These are phyloP conservation scores for Knufia fluminis DNA, from an alignment of 2,329 filamentous ascomycete species.

Conservation along the genomic window DNA sequence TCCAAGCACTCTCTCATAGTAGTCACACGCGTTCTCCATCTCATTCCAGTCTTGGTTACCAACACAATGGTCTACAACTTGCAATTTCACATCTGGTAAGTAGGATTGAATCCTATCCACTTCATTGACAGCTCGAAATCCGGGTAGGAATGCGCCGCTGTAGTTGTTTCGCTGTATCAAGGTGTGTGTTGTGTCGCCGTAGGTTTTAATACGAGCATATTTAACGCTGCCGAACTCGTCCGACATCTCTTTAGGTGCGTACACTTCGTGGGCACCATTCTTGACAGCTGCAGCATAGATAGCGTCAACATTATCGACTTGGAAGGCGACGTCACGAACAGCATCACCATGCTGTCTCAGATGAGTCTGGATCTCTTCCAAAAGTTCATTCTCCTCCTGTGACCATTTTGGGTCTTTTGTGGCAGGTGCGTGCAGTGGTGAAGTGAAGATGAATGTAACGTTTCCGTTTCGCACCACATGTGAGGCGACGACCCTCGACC, in stretches of 20 bases:
- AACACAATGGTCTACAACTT: slow-evolving; percentile 88
- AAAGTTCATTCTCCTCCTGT: slow-evolving; percentile 51
- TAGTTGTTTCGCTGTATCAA: slow-evolving; percentile 67
- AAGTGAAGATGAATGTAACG: slow-evolving; percentile 76
- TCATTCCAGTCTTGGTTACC: slow-evolving; percentile 89
- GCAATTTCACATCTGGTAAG: slow-evolving; percentile 58
- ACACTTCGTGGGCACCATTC: slow-evolving; percentile 34
- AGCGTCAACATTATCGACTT: slow-evolving; percentile 77
- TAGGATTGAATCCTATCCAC: slow-evolving; percentile 38
- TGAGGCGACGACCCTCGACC: slow-evolving; percentile 68
- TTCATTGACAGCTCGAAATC: slow-evolving; percentile 51
- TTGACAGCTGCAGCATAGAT: slow-evolving; percentile 66
- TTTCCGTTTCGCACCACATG: slow-evolving; percentile 71
- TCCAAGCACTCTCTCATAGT: slow-evolving; percentile 78
- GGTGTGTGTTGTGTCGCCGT: slow-evolving; percentile 86
- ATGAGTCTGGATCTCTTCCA: slow-evolving; percentile 71
- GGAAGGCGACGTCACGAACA: slow-evolving; percentile 90
- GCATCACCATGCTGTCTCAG: slow-evolving; percentile 83
- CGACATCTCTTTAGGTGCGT: slow-evolving; percentile 47
- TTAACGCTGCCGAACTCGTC: slow-evolving; percentile 58
- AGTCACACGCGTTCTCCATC: slow-evolving; percentile 59
- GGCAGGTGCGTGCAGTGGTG: slow-evolving; percentile 61
- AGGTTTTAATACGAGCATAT: slow-evolving; percentile 76
- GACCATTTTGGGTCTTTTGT: slow-evolving; percentile 40
- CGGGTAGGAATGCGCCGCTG: slow-evolving; percentile 69